Percentiles rank a stretch among this genome's conserved stretches.
phyloP scores from a whole-genome alignment of 2,329 filamentous ascomycete genomes.

The Stagonosporopsis chrysanthemi region DNA sequence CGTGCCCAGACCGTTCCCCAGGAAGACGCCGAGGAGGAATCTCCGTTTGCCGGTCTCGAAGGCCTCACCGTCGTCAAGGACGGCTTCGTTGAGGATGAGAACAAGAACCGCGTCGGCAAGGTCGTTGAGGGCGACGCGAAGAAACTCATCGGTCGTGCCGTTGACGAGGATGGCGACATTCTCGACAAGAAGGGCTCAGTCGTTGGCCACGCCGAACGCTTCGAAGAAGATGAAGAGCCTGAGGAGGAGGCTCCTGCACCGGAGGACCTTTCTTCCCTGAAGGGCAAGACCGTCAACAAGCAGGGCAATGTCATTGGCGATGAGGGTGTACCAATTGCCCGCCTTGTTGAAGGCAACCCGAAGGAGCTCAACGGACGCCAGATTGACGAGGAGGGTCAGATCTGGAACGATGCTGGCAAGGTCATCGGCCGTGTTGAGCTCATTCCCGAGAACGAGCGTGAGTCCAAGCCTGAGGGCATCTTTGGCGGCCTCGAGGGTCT shows the following conservation, averaged over 20 bases:
- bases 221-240: constrained; percentile 67
- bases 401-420: constrained; percentile 76
- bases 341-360: constrained; percentile 71
- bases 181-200: constrained; percentile 62
- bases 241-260: constrained; percentile 52
- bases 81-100: constrained; percentile 59
- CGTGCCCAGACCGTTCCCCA: constrained; percentile 57
- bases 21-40: constrained; percentile 58
- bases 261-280: constrained; percentile 55
- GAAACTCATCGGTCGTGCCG: constrained; percentile 59
- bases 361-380: constrained; percentile 71
- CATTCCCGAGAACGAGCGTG: constrained; percentile 70
- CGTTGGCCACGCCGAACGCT: constrained; percentile 60
- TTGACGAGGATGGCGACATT: constrained; percentile 62
- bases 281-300: constrained; percentile 59
- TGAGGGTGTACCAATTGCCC: constrained; percentile 63
- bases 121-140: constrained; percentile 60
- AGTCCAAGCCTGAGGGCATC: constrained; percentile 58
- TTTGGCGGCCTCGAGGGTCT: constrained; percentile 60
- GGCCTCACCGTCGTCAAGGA: constrained; percentile 59
- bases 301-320: constrained; percentile 59
- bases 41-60: constrained; percentile 59
- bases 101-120: constrained; percentile 58
- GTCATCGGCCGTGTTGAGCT: constrained; percentile 73
- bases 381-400: constrained; percentile 74